These are phyloP conservation scores for Ceriops tagal DNA, from an alignment of 345 rosid species.

Conservation along the genomic window DNA sequence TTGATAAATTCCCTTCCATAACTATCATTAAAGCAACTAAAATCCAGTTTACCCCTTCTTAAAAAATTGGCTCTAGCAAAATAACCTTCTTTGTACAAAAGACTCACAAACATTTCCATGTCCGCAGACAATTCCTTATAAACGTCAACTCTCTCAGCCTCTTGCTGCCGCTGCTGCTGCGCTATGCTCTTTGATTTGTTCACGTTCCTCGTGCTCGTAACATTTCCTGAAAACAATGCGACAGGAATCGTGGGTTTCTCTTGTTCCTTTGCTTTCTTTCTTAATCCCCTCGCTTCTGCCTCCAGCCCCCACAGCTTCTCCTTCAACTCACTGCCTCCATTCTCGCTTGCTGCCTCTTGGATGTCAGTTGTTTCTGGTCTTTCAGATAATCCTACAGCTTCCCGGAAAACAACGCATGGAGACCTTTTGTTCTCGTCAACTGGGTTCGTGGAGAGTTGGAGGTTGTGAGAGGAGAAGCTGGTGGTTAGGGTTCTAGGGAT, in stretches of 20 bases:
- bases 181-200: background rate
- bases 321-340: constrained; percentile 30
- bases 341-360: constrained; percentile 11
- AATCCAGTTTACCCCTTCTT: constrained; percentile 34
- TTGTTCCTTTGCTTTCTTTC: constrained; percentile 10
- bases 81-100: constrained; percentile 57
- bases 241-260: constrained; percentile 18
- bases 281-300: constrained; percentile 39
- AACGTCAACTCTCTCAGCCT: constrained; percentile 11
- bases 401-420: constrained; percentile 44
- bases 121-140: constrained; percentile 54
- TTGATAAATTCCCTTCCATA: constrained; percentile 58
- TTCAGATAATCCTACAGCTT: constrained; percentile 47
- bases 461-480: background rate
- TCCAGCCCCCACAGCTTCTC: constrained; percentile 40
- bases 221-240: constrained; percentile 22
- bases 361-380: constrained; percentile 22
- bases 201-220: constrained; percentile 4
- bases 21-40: constrained; percentile 46
- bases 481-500: no score
- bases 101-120: constrained; percentile 47
- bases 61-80: constrained; percentile 64
- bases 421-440: constrained; percentile 26
- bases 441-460: constrained; percentile 2
- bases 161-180: background rate